Evolutionary conservation across 345 rosid genomes (phyloP).

Genomic region (Excoecaria cochinchinensis): DNA sequence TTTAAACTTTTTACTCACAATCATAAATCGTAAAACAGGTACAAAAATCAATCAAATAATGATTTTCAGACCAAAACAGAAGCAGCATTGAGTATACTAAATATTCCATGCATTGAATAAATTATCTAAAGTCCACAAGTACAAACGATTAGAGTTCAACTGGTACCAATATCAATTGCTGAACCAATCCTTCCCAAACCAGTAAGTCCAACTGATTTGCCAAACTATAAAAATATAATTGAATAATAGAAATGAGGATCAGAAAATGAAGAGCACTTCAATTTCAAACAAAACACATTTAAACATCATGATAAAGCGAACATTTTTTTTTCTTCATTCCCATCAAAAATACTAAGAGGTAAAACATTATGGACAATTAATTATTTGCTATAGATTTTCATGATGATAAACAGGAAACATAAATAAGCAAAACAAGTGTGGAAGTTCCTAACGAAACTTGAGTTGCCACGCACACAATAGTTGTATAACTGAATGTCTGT

Average conservation of each 20-base stretch:
- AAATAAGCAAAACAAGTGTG: background rate
- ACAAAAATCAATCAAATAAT: too few species aligned
- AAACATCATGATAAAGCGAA: too few species aligned
- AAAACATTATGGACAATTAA: background rate
- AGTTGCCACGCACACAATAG: too few species aligned
- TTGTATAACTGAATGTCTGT: background rate
- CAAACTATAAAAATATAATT: constrained; percentile 33
- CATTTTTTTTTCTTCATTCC: background rate
- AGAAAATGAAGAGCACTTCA: background rate
- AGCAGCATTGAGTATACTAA: too few species aligned
- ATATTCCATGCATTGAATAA: too few species aligned
- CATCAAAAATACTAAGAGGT: background rate
- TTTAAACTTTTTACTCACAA: too few species aligned
- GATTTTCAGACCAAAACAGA: too few species aligned
- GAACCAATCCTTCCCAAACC: constrained; percentile 62
- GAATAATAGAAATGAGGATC: background rate
- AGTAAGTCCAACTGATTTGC: constrained; percentile 56
- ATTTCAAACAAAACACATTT: too few species aligned
- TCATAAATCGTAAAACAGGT: too few species aligned
- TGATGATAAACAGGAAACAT: background rate
- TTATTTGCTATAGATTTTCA: background rate
- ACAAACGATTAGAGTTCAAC: too few species aligned
- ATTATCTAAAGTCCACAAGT: too few species aligned
- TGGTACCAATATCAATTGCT: too few species aligned
- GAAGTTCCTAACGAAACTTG: background rate